A percentile compares a stretch with the other conserved stretches of the same genome.
These are phyloP conservation scores for Russula abietina DNA, from an alignment of 768 basidiomycete genomes.

Conservation along the genomic window DNA sequence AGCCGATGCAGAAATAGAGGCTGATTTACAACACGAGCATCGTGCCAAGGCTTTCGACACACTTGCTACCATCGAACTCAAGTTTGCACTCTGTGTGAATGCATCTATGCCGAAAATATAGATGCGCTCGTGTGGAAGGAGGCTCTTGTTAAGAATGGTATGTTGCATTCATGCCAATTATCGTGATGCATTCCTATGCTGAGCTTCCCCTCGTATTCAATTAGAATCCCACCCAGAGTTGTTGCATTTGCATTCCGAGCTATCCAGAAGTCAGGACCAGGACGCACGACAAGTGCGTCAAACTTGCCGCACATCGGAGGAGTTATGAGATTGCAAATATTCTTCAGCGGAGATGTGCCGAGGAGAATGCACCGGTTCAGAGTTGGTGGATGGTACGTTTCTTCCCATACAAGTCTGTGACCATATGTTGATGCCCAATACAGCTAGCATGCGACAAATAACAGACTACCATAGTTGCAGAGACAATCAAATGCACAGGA, in stretches of 20 bases:
- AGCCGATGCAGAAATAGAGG: slow-evolving; percentile 41
- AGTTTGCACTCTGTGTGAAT: slow-evolving; percentile 84
- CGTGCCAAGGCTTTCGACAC: slow-evolving; percentile 85
- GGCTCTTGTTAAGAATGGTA: slow-evolving; percentile 68
- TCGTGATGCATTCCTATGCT: not conserved
- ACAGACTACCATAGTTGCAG: slow-evolving; percentile 83
- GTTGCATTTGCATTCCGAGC: slow-evolving; percentile 70
- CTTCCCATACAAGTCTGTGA: not conserved
- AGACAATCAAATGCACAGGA: slow-evolving; percentile 82
- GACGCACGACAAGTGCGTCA: slow-evolving; percentile 73
- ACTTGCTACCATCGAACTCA: slow-evolving; percentile 85
- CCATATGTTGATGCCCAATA: slow-evolving; percentile 4
- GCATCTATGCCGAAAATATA: slow-evolving; percentile 92
- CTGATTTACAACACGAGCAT: slow-evolving; percentile 74
- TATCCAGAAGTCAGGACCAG: too few species aligned
- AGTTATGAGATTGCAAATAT: slow-evolving; percentile 61
- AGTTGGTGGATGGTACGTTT: slow-evolving; percentile 62
- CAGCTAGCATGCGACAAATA: slow-evolving; percentile 73
- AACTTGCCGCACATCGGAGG: slow-evolving; percentile 71
- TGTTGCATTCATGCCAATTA: slow-evolving; percentile 28
- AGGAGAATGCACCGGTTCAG: slow-evolving; percentile 79
- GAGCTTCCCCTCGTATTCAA: slow-evolving; percentile 2
- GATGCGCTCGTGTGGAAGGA: slow-evolving; percentile 87
- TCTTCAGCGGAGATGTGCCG: slow-evolving; percentile 53
- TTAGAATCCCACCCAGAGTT: slow-evolving; percentile 84